Percentiles rank a stretch among this genome's conserved stretches.
These are phyloP conservation scores for Hymenoscyphus albidus DNA, from an alignment of 2,329 filamentous ascomycete genomes.

Conservation along the genomic window DNA sequence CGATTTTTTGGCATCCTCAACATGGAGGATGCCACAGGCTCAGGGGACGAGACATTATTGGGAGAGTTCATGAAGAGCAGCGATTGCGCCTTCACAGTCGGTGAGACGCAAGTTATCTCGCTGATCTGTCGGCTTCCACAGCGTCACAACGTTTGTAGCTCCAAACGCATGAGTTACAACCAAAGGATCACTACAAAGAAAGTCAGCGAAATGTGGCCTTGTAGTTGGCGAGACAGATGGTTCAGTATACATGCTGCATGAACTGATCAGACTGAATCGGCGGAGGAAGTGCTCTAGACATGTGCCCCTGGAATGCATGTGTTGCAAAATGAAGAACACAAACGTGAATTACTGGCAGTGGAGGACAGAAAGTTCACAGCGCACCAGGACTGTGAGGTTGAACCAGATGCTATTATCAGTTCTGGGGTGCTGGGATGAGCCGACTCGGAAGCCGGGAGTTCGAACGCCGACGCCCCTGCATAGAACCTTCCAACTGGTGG, in stretches of 20 bases:
- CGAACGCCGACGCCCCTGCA: too few species aligned
- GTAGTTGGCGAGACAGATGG: background rate
- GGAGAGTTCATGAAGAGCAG: slow-evolving; percentile 62
- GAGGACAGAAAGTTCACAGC: slow-evolving; percentile 15
- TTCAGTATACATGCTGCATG: background rate
- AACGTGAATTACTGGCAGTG: background rate
- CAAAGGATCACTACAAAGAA: slow-evolving; percentile 6
- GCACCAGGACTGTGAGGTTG: slow-evolving; percentile 11
- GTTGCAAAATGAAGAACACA: background rate
- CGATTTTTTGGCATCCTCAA: slow-evolving; percentile 59
- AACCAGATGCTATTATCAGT: slow-evolving; percentile 3
- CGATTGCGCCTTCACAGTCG: slow-evolving; percentile 12
- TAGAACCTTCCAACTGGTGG: too few species aligned
- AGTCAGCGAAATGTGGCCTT: slow-evolving; percentile 20
- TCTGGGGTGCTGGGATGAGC: background rate
- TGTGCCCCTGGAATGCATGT: slow-evolving; percentile 16
- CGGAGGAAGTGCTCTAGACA: slow-evolving; percentile 16
- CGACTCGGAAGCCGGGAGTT: background rate
- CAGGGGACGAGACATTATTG: slow-evolving; percentile 56
- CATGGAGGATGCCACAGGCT: slow-evolving; percentile 42
- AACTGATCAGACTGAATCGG: background rate
- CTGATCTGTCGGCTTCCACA: slow-evolving; percentile 36
- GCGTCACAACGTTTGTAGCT: slow-evolving; percentile 31
- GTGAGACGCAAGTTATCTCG: slow-evolving; percentile 7
- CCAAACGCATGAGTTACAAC: slow-evolving; percentile 36